Conservation (phyloP, 2,329 filamentous ascomycete species). For the Aaosphaeria arxii region DNA sequence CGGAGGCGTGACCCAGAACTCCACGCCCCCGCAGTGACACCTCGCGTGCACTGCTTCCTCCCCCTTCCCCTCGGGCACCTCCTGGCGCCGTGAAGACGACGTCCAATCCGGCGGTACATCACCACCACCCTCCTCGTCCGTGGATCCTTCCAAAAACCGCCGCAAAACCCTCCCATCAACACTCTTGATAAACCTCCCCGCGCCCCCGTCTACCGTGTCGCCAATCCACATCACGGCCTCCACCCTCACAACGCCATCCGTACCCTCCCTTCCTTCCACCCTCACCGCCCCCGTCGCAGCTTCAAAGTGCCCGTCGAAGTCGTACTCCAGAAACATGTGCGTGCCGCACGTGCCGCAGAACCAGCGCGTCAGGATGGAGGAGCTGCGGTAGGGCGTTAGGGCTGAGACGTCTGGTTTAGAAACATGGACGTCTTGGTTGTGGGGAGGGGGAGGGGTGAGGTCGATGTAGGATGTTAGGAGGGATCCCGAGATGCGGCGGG, state of each 20-base stretch:
- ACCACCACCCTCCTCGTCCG: neutral
- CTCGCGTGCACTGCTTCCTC: slow-evolving; percentile 27
- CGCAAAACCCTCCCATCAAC: slow-evolving; percentile 19
- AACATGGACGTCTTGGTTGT: neutral
- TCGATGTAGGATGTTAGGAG: slow-evolving; percentile 39
- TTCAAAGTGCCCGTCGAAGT: slow-evolving; percentile 22
- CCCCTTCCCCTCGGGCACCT: no score
- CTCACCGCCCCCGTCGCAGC: slow-evolving; percentile 43
- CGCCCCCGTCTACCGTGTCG: slow-evolving; percentile 53
- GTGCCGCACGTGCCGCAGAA: slow-evolving; percentile 47
- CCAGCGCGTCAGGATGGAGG: slow-evolving; percentile 30
- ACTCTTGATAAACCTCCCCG: slow-evolving; percentile 45
- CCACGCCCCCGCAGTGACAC: slow-evolving; percentile 48
- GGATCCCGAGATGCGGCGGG: slow-evolving; percentile 46
- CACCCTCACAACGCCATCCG: slow-evolving; percentile 25
- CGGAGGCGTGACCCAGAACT: slow-evolving; percentile 39
- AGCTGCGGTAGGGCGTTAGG: slow-evolving; percentile 39
- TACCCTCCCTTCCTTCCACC: slow-evolving; percentile 19
- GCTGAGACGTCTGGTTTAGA: slow-evolving; percentile 14
- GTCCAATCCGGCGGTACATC: slow-evolving; percentile 1
- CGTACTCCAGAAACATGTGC: slow-evolving; percentile 43
- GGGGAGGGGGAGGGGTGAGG: slow-evolving; percentile 33
- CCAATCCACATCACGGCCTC: slow-evolving; percentile 46
- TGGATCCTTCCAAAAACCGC: slow-evolving; percentile 8
- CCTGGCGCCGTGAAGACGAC: no score